Evolutionary conservation across 345 rosid species (phyloP), one percentile per base, ranked within the genome.

Genomic region (Atalantia buxifolia): DNA sequence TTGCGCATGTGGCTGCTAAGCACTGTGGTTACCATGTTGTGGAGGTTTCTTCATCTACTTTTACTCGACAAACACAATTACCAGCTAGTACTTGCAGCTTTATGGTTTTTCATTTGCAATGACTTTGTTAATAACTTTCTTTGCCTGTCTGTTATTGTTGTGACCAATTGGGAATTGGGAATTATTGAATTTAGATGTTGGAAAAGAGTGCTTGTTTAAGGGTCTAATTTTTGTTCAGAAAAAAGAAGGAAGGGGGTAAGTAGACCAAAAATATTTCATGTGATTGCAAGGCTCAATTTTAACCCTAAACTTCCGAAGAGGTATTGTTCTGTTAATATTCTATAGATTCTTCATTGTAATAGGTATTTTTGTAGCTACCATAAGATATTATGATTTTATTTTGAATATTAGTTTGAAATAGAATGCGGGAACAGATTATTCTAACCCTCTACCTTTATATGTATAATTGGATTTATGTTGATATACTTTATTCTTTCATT

Each of bases 1-100:
- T 96, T 82, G 99, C 98, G 57, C 98, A 94, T 83, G 90, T 94
- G 70, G 97, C 97, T 86, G 98, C 99, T 60, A 89, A 94, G 85
- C 99, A 96, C 84, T 96, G 99, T 83, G 99, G 99, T 80, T 96
- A 94, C 80, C 92, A 88, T 40, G 97, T 89, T 59, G 95, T 96
- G 80, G 99, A 96, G 99, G 99, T 96, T 79, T 76, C 83, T 71
- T 79, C 35, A 16, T n/a, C 69, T 56, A 25, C 75, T 77, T 64
- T 81, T 85, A 76, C 75, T 79, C 14, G 53, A 14, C 59, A 64
- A 76, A 85, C 53, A 48, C 61, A 38, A 57, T 45, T 8, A 55
- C 19, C 57, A 76, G 55, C 79, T 48, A 65, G 64, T 38, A 57
- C 76, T 60, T 48, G 61, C 72, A 79, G 68, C 50, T 38, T 25